phyloP scores from a whole-genome alignment of 352 stramenopile species.

The Globisporangium yorkense region DNA sequence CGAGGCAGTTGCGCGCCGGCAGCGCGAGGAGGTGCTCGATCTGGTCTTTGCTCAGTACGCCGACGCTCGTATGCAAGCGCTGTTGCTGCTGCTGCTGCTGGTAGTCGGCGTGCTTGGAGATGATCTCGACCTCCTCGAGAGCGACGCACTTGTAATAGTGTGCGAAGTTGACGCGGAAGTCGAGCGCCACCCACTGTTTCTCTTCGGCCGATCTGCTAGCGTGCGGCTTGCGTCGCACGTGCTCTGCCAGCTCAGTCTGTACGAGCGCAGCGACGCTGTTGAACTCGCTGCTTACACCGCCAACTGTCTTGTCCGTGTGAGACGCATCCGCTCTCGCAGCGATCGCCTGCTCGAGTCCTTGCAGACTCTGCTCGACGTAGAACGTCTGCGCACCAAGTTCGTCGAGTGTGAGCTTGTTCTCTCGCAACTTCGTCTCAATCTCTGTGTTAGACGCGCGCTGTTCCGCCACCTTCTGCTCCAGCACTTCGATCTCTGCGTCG shows the following conservation, averaged over 20 bases:
- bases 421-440: slow-evolving; percentile 10
- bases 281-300: neutral
- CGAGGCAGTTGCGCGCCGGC: slow-evolving; percentile 56
- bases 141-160: slow-evolving; percentile 64
- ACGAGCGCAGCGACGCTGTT: neutral
- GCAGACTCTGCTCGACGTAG: slow-evolving; percentile 29
- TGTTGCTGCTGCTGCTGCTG: slow-evolving; percentile 13
- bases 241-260: slow-evolving; percentile 19
- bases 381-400: slow-evolving; percentile 35
- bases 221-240: slow-evolving; percentile 46
- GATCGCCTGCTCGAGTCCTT: slow-evolving; percentile 20
- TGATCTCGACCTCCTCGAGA: slow-evolving; percentile 48
- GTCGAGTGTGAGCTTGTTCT: slow-evolving; percentile 21
- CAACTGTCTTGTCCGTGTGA: neutral
- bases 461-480: slow-evolving; percentile 17
- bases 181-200: slow-evolving; percentile 60
- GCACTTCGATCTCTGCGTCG: slow-evolving; percentile 23
- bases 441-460: slow-evolving; percentile 4
- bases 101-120: slow-evolving; percentile 50
- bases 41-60: slow-evolving; percentile 30
- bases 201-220: slow-evolving; percentile 39
- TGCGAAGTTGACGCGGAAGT: slow-evolving; percentile 55
- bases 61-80: no score
- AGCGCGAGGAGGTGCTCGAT: slow-evolving; percentile 49
- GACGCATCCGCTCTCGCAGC: neutral